These are phyloP conservation scores for Penicillium desertorum DNA, from an alignment of 495 filamentous ascomycete genomes.

Conservation along the genomic window DNA sequence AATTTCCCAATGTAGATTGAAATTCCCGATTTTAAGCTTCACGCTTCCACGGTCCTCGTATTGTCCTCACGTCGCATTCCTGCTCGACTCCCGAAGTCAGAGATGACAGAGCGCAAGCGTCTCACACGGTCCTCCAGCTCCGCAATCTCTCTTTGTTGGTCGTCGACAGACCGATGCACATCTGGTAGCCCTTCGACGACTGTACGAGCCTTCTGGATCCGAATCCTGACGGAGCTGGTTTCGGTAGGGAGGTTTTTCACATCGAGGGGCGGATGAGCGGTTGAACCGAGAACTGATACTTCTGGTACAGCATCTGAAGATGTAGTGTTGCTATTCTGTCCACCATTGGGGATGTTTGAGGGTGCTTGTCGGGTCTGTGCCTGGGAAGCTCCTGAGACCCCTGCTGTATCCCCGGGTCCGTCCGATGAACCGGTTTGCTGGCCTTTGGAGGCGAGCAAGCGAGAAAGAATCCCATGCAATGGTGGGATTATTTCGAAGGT, in stretches of 20 bases:
- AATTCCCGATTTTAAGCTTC: not conserved
- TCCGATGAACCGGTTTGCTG: slow-evolving; percentile 19
- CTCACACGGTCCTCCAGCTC: slow-evolving; percentile 68
- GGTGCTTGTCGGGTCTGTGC: slow-evolving; percentile 34
- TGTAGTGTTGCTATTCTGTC: slow-evolving; percentile 19
- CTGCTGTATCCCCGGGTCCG: slow-evolving; percentile 27
- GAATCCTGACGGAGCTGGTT: slow-evolving; percentile 71
- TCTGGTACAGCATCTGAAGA: slow-evolving; percentile 30
- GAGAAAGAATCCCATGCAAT: slow-evolving; percentile 72
- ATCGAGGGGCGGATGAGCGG: slow-evolving; percentile 52
- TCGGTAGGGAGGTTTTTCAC: slow-evolving; percentile 77
- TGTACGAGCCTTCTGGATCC: slow-evolving; percentile 71
- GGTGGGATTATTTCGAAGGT: slow-evolving; percentile 84
- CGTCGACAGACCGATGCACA: slow-evolving; percentile 65
- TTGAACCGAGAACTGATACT: slow-evolving; percentile 30
- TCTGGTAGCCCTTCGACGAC: slow-evolving; percentile 72
- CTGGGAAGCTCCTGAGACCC: slow-evolving; percentile 25
- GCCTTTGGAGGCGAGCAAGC: slow-evolving; percentile 54
- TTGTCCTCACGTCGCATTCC: slow-evolving; percentile 7
- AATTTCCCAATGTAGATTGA: not conserved
- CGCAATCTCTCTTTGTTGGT: slow-evolving; percentile 78
- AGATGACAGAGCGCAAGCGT: slow-evolving; percentile 56
- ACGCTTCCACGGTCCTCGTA: slow-evolving; percentile 4
- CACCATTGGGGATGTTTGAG: slow-evolving; percentile 17
- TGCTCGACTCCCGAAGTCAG: slow-evolving; percentile 45